Base-by-base conservation (phyloP, 805 yeast genomes). In the Suhomyces sp. region DNA sequence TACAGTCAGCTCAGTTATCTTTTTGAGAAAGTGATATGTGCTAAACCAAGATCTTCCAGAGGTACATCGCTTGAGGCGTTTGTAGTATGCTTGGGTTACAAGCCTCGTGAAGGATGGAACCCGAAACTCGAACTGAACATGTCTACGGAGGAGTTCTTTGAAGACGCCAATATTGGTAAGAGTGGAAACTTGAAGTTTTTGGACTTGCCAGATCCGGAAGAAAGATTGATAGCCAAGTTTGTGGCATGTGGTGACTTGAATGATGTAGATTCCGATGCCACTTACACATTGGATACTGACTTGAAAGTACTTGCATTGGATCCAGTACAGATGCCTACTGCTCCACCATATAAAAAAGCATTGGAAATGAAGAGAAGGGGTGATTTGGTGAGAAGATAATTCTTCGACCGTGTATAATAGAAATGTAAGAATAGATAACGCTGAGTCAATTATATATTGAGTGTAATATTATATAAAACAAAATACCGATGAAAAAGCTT, bases 261-360 rank as follows among this genome's bases (percentile, higher is more conserved):
- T 44, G 88, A 88, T 60, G 88, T 86, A 49, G 99, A 94, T 68
- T 89, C 97, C 0, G 99, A 94, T 71, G 99, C 99, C 0, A 93
- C 98, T 0, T 94, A 94, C 66, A 71, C 83, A 5, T 70, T 85
- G 38, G 84, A 82, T 29, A 49, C 62, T 3, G 64, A 60, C 29
- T 69, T 65, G 38, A 68, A 67, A 19, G 68, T 66, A 17, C 68
- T 71, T 6, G 85, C 90, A 54, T 71, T 94, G 55, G 96, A 90
- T 59, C 99, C 99, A 0, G 96, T 94, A 9, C 98, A 94, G 64
- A 77, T 84, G 68, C 99, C 99, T 7, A 92, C 97, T 0, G 94
- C 96, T 31, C 99, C 99, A 1, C 97, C 99, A 1, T 94, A 94
- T 70, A 93, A 93, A 71, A 82, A 83, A 53, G 99, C 98, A 0